Evolutionary conservation across 352 stramenopile species (phyloP).

Genomic region (Phytophthora quininea): DNA sequence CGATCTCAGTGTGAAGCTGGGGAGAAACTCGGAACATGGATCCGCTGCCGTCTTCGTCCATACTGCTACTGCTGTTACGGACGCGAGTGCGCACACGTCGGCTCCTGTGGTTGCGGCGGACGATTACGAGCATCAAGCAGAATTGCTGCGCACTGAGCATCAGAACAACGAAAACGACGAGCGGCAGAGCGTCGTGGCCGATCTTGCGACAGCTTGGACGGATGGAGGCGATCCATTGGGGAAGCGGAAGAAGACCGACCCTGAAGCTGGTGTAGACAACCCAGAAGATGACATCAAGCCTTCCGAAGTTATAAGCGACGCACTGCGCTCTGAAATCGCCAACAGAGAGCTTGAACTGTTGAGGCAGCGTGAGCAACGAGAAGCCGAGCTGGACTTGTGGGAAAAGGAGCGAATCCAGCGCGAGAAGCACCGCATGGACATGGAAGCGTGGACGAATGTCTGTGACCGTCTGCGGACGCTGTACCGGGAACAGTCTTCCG

Average conservation of each 20-base stretch:
- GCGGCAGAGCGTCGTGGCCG: constrained; percentile 15
- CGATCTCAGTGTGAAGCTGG: constrained; percentile 11
- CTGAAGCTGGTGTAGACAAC: background rate
- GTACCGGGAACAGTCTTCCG: constrained; percentile 32
- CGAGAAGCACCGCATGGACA: constrained; percentile 42
- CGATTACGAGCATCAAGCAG: background rate
- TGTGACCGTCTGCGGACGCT: constrained; percentile 41
- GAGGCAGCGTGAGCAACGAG: constrained; percentile 31
- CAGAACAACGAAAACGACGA: constrained; percentile 21
- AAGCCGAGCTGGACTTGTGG: constrained; percentile 35
- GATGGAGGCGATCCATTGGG: constrained; percentile 8
- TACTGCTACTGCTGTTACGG: background rate
- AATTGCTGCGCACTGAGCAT: constrained; percentile 9
- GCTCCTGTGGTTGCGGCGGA: background rate
- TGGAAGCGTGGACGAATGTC: constrained; percentile 41
- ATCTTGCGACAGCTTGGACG: constrained; percentile 4
- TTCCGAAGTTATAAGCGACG: constrained; percentile 9
- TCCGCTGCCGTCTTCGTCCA: constrained; percentile 12
- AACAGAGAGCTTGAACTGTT: constrained; percentile 39
- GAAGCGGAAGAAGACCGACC: constrained; percentile 19
- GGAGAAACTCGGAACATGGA: constrained; percentile 21
- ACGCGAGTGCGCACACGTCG: background rate
- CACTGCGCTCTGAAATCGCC: constrained; percentile 31
- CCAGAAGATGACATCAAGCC: background rate
- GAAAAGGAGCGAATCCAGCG: constrained; percentile 35